Conservation (phyloP, 345 rosid species). For the Rhizophora mangle region DNA sequence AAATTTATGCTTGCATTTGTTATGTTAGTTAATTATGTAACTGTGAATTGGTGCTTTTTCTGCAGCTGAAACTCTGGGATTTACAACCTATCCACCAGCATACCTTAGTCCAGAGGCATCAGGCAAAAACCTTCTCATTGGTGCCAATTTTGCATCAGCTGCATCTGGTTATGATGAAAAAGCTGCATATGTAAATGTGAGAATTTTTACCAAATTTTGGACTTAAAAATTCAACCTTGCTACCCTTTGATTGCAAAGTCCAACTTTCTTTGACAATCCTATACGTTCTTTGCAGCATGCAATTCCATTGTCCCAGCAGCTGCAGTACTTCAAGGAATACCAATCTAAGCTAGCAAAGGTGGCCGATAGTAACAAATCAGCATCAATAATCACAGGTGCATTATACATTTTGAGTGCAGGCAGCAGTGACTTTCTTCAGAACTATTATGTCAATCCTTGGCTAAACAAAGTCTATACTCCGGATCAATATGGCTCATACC, state of each 20-base stretch:
- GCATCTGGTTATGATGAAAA: slow-evolving; percentile 84
- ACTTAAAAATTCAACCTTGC: neutral
- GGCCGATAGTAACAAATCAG: slow-evolving; percentile 55
- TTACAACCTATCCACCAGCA: slow-evolving; percentile 69
- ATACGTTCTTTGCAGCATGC: slow-evolving; percentile 56
- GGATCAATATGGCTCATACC: slow-evolving; percentile 66
- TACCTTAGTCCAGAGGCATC: slow-evolving; percentile 89
- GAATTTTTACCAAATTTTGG: neutral
- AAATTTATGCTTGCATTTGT: too few relatives aligned
- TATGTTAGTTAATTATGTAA: too few relatives aligned
- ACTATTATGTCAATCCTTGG: slow-evolving; percentile 76
- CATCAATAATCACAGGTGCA: slow-evolving; percentile 57
- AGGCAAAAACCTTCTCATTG: slow-evolving; percentile 80
- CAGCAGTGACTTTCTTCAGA: slow-evolving; percentile 85
- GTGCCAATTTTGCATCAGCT: slow-evolving; percentile 95
- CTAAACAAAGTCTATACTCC: slow-evolving; percentile 53
- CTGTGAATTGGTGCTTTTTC: neutral
- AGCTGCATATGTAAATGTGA: slow-evolving; percentile 60
- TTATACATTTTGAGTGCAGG: slow-evolving; percentile 75
- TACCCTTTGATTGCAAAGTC: neutral
- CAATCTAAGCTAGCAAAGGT: slow-evolving; percentile 58
- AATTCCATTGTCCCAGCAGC: slow-evolving; percentile 67
- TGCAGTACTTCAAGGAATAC: slow-evolving; percentile 78
- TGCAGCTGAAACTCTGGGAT: slow-evolving; percentile 87
- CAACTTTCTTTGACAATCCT: neutral